These are phyloP conservation scores for Nicotiana tomentosiformis DNA, from an alignment of 257 asterid species.

Conservation along the genomic window DNA sequence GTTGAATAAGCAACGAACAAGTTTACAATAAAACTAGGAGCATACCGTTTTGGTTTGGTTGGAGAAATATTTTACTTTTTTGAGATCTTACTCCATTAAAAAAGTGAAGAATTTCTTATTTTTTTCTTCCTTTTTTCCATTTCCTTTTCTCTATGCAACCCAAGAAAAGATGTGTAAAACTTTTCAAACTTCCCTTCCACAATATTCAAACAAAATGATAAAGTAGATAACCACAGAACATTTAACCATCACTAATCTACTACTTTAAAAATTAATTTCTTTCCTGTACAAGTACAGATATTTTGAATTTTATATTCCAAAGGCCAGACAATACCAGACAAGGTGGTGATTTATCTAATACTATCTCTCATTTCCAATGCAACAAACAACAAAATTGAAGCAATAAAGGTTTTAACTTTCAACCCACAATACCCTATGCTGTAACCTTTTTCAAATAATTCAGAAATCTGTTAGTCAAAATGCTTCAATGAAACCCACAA, in stretches of 20 bases:
- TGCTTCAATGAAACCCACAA: not conserved
- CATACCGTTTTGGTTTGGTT: not conserved
- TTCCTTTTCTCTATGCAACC: not conserved
- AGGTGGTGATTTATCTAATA: not conserved
- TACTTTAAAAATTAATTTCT: not conserved
- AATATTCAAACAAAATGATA: not conserved
- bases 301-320: not conserved
- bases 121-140: too few species aligned
- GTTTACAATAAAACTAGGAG: too few species aligned
- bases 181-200: not conserved
- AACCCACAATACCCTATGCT: not conserved
- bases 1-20: too few species aligned
- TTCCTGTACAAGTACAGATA: not conserved
- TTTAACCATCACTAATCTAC: not conserved
- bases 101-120: not conserved
- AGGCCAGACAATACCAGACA: not conserved
- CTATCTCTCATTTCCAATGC: not conserved
- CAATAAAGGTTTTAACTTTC: not conserved
- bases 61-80: not conserved
- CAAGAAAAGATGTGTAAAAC: not conserved
- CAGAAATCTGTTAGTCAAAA: too few species aligned
- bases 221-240: not conserved
- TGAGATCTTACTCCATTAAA: not conserved
- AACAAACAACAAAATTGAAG: not conserved
- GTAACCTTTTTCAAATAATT: not conserved